Percentiles rank a stretch among this genome's conserved stretches.
Conservation (phyloP, 1,139 yeast species). For the Candida sp. region DNA sequence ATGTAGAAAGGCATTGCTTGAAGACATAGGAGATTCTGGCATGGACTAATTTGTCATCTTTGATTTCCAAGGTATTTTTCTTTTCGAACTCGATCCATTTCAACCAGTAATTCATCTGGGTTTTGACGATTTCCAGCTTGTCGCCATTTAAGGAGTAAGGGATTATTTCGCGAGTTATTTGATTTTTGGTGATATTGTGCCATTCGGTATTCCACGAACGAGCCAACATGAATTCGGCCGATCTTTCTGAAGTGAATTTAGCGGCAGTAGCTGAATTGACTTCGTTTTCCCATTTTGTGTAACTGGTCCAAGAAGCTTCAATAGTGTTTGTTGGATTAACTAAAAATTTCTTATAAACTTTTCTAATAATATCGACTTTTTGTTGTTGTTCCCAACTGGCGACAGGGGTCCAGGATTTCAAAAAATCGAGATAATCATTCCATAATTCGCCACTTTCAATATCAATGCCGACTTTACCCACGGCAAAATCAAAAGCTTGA, state of each 20-base stretch:
- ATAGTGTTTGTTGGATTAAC: constrained; percentile 70
- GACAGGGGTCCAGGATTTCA: constrained; percentile 74
- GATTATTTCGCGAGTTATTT: constrained; percentile 34
- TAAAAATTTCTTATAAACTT: constrained; percentile 67
- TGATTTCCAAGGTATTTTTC: constrained; percentile 61
- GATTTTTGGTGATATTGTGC: constrained; percentile 45
- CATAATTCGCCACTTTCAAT: constrained; percentile 70
- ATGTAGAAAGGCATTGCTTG: constrained; percentile 64
- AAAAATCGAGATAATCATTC: constrained; percentile 80
- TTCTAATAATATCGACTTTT: constrained; percentile 72
- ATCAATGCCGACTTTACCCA: constrained; percentile 76
- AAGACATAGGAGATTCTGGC: constrained; percentile 72
- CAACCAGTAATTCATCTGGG: constrained; percentile 58
- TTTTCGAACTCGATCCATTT: constrained; percentile 81
- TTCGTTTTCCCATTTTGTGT: constrained; percentile 81
- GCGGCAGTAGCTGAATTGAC: constrained; percentile 76
- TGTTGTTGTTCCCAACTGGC: constrained; percentile 89
- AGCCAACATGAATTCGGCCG: constrained; percentile 88
- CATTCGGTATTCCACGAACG: constrained; percentile 77
- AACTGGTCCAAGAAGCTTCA: constrained; percentile 78
- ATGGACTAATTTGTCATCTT: constrained; percentile 43
- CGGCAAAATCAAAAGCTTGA: constrained; percentile 84
- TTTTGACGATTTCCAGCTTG: constrained; percentile 14
- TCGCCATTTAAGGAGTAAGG: constrained; percentile 23
- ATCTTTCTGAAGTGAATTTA: constrained; percentile 78